phyloP scores from a whole-genome alignment of 2,329 filamentous ascomycete species.

The Shiraia sp. region DNA sequence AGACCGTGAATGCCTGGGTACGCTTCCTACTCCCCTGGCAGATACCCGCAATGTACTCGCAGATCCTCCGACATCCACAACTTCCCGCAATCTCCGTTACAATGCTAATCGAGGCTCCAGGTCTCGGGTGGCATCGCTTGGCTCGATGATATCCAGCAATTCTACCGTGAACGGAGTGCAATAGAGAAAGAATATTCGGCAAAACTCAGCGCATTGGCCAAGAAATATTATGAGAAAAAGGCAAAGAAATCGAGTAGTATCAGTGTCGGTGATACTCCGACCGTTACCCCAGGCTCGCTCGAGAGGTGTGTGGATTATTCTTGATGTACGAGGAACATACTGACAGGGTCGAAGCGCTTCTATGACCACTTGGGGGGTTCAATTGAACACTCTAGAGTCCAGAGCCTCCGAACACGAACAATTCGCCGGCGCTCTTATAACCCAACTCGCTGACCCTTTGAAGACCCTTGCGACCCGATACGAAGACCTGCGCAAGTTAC shows the following conservation, averaged over 20 bases:
- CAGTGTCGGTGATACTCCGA: constrained; percentile 91
- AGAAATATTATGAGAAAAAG: constrained; percentile 98
- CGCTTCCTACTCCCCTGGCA: constrained; percentile 23
- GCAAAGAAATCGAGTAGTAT: constrained; percentile 82
- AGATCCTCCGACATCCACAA: constrained; percentile 10
- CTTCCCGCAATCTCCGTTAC: constrained; percentile 5
- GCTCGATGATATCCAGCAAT: constrained; percentile 96
- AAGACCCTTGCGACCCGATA: constrained; percentile 74
- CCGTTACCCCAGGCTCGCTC: constrained; percentile 90
- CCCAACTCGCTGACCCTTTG: constrained; percentile 83
- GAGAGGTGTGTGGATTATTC: constrained; percentile 66
- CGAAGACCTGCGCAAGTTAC: constrained; percentile 90
- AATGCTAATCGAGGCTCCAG: constrained; percentile 44
- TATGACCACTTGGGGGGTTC: constrained; percentile 94
- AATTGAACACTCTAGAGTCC: constrained; percentile 85
- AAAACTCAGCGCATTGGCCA: constrained; percentile 84
- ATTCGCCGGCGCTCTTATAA: constrained; percentile 76
- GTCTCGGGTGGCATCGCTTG: constrained; percentile 85
- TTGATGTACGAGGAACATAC: background rate
- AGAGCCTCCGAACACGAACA: constrained; percentile 87
- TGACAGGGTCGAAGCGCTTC: constrained; percentile 68
- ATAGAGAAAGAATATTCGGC: constrained; percentile 97
- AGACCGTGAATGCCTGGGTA: constrained; percentile 89
- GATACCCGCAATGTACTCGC: background rate
- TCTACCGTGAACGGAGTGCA: constrained; percentile 90